phyloP scores from a whole-genome alignment of 2,329 filamentous ascomycete genomes.

The Neobulgaria alba region DNA sequence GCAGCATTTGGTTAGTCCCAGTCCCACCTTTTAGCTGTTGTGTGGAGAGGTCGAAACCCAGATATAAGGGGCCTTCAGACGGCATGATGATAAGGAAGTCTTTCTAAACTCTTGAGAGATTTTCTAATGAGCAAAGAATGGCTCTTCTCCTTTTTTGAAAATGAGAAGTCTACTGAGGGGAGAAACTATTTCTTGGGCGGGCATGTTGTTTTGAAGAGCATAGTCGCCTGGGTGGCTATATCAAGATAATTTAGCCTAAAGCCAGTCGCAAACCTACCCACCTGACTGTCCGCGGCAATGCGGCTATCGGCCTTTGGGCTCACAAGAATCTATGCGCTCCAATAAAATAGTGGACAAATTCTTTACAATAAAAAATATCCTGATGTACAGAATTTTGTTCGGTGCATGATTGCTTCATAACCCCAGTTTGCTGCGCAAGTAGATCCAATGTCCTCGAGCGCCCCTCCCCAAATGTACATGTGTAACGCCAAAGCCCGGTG shows the following conservation, averaged over 20 bases:
- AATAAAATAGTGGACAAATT: background rate
- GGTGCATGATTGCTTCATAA: background rate
- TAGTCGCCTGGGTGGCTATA: background rate
- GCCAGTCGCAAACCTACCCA: background rate
- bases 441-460: background rate
- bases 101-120: background rate
- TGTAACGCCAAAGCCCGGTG: background rate
- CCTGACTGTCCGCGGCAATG: background rate
- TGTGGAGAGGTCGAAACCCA: conserved; percentile 93
- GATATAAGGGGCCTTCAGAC: conserved; percentile 54
- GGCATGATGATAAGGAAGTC: conserved; percentile 27
- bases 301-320: background rate
- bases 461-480: background rate
- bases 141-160: background rate
- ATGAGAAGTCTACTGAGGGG: background rate
- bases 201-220: background rate
- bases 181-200: background rate
- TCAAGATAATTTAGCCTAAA: background rate
- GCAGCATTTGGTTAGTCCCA: background rate
- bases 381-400: background rate
- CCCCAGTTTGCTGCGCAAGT: background rate
- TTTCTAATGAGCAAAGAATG: background rate
- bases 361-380: background rate
- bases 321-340: background rate
- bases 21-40: conserved; percentile 82